Conservation (phyloP, 176 grass and related monocot species). For the Ampelocalamus luodianensis region DNA sequence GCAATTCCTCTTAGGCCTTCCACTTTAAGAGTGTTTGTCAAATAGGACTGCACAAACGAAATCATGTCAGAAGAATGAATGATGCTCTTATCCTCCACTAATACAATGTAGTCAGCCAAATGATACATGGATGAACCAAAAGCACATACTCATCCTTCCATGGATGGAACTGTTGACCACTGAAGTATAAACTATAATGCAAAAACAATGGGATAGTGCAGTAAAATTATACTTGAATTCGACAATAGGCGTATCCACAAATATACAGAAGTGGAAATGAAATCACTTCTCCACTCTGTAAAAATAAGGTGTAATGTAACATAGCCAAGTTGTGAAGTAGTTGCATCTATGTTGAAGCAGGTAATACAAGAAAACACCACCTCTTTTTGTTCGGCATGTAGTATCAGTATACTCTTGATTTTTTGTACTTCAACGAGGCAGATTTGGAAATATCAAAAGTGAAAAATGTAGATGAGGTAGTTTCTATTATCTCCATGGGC, state of each 20-base stretch:
- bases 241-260: background rate
- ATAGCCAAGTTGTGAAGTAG: background rate
- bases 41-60: conserved; percentile 49
- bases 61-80: conserved; percentile 27
- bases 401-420: background rate
- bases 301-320: background rate
- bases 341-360: conserved; percentile 3
- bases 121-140: conserved; percentile 4
- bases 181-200: background rate
- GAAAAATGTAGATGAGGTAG: background rate
- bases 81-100: background rate
- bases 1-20: conserved; percentile 48
- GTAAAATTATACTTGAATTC: background rate
- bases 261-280: background rate
- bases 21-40: conserved; percentile 57
- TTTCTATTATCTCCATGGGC: background rate
- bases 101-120: background rate
- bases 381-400: background rate
- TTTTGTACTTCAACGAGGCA: background rate
- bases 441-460: background rate
- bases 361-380: background rate
- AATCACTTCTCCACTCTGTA: background rate
- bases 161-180: background rate
- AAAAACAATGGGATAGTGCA: background rate
- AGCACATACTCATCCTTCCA: background rate